Evolutionary conservation across 768 basidiomycete genomes (phyloP), one percentile per base, ranked within the genome.

Genomic region (Terana coerulea): DNA sequence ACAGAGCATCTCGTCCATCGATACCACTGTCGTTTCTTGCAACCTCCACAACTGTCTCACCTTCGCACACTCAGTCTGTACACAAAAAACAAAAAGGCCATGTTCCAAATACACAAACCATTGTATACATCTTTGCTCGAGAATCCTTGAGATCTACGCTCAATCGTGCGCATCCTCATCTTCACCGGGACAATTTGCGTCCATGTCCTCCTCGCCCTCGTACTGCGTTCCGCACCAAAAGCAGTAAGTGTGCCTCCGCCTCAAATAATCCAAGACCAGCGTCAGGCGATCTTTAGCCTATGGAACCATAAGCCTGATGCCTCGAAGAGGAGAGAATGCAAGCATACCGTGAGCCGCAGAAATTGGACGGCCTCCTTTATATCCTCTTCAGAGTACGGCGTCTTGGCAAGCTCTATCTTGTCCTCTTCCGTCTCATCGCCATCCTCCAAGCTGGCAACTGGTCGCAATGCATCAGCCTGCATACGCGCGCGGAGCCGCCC

Each of bases 151-250:
- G 24, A 11, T 50, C 33, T 31, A 8, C 17, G 17, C 21, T 77
- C 71, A 91, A 69, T 91, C 87, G 65, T 94, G 91, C 53, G 78
- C 81, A 34, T 89, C 87, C 64, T 94, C 91, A 26, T 79, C 76
- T 35, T 72, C 63, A 6, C 91, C 91, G 5, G 91, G 91, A 66
- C 91, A 94, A 49, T 81, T 73, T 31, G 61, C 66, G 33, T 69
- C 69, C 72, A 94, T 70, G 44, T 88, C 86, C 14, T 78, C 77
- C 5, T 69, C 64, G 56, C 75, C 72, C 5, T 77, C 75, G 61
- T 92, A 94, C 59, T 82, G 77, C 11, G 85, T 78, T 11, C 91
- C 91, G 63, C 91, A 94, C 88, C 90, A 93, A 67, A 91, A 92
- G 64, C 91, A 93, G 64, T 93, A 93, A 5, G 73, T 63, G 65